These are phyloP conservation scores for Talaromyces sp. DNA, from an alignment of 2,329 filamentous ascomycete species.

Conservation along the genomic window DNA sequence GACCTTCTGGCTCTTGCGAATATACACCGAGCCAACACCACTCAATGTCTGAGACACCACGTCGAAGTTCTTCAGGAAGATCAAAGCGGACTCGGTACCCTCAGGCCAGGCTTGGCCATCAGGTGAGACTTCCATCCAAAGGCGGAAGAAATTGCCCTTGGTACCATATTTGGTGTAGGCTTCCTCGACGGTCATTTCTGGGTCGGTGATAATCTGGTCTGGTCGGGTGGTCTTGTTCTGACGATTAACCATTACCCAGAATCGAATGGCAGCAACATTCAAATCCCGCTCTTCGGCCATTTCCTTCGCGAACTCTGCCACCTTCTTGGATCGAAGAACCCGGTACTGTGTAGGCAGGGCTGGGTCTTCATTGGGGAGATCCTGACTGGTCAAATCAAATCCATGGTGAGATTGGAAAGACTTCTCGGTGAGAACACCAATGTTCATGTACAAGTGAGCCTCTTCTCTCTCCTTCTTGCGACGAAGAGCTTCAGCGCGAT, in stretches of 20 bases:
- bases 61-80: slow-evolving; percentile 94
- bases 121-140: slow-evolving; percentile 82
- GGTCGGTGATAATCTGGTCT: slow-evolving; percentile 80
- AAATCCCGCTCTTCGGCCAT: slow-evolving; percentile 71
- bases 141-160: slow-evolving; percentile 67
- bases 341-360: slow-evolving; percentile 74
- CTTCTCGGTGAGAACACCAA: slow-evolving; percentile 78
- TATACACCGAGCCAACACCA: slow-evolving; percentile 82
- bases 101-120: slow-evolving; percentile 71
- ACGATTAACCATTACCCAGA: slow-evolving; percentile 98
- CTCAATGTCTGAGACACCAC: slow-evolving; percentile 71
- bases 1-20: slow-evolving; percentile 84
- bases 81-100: slow-evolving; percentile 64
- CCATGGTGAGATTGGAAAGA: slow-evolving; percentile 81
- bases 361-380: slow-evolving; percentile 63
- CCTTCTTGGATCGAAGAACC: slow-evolving; percentile 71
- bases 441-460: slow-evolving; percentile 86
- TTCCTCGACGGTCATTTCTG: slow-evolving; percentile 77
- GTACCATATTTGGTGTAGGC: slow-evolving; percentile 69
- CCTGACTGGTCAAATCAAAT: slow-evolving; percentile 77
- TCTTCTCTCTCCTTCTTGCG: slow-evolving; percentile 88
- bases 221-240: slow-evolving; percentile 96
- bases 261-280: slow-evolving; percentile 70
- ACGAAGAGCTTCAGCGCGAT: slow-evolving; percentile 73
- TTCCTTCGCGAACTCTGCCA: slow-evolving; percentile 71